phyloP scores from a whole-genome alignment of 768 basidiomycete genomes.

The Lactifluus hygrophoroides region DNA sequence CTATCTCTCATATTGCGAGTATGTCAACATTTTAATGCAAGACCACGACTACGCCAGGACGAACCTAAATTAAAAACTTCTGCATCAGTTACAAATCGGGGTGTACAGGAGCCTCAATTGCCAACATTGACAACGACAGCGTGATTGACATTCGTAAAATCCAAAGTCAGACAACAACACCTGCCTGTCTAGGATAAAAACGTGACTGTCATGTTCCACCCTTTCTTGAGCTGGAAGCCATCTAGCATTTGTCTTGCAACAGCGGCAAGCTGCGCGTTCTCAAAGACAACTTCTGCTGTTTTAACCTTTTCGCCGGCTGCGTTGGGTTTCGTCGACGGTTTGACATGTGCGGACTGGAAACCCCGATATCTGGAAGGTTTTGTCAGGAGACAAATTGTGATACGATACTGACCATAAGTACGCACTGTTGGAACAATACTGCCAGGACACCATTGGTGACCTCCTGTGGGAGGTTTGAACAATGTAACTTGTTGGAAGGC shows the following conservation, averaged over 20 bases:
- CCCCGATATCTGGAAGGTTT: constrained; percentile 62
- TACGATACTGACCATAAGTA: constrained; percentile 18
- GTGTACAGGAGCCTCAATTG: neutral
- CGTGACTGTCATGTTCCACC: constrained; percentile 73
- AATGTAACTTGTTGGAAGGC: constrained; percentile 38
- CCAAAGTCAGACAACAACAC: constrained; percentile 6
- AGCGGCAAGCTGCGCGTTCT: constrained; percentile 61
- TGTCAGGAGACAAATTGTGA: neutral
- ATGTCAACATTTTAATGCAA: constrained; percentile 23
- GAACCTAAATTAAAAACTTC: neutral
- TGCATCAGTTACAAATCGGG: neutral
- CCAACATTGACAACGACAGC: neutral
- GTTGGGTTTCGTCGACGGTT: constrained; percentile 59
- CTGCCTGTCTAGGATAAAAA: constrained; percentile 39
- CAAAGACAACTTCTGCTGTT: constrained; percentile 75
- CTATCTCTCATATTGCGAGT: neutral
- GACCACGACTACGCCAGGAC: neutral
- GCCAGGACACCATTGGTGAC: constrained; percentile 81
- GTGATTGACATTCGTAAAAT: neutral
- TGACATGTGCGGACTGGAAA: constrained; percentile 63
- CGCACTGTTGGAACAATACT: constrained; percentile 88
- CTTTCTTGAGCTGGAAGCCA: constrained; percentile 81
- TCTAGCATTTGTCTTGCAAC: constrained; percentile 77
- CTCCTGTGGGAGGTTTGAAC: constrained; percentile 85
- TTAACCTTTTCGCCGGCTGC: constrained; percentile 60